phyloP scores from a whole-genome alignment of 176 grass and related monocot genomes.

The Bolboschoenus planiculmis region DNA sequence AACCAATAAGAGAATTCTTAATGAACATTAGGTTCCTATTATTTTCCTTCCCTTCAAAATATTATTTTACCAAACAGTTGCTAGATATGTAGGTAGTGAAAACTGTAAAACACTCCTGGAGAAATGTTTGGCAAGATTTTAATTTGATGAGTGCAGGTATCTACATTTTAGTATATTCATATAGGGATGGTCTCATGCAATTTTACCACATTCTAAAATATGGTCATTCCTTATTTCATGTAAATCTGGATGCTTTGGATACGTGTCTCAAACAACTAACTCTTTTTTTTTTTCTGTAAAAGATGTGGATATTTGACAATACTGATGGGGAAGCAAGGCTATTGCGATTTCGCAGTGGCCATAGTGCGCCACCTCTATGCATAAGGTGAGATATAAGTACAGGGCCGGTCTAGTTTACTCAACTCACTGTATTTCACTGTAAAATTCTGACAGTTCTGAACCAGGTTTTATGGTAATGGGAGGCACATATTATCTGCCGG shows the following conservation, averaged over 20 bases:
- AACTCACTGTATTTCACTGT: slow-evolving; percentile 7
- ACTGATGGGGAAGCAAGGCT: slow-evolving; percentile 82
- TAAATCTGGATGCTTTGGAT: not conserved
- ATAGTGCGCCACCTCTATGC: slow-evolving; percentile 89
- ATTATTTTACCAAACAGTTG: not conserved
- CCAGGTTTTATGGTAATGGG: slow-evolving; percentile 91
- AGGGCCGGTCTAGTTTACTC: not conserved
- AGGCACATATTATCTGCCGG: slow-evolving; percentile 93
- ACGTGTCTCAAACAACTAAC: not conserved
- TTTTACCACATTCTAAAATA: not conserved
- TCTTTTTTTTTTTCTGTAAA: not conserved
- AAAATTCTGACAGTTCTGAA: not conserved
- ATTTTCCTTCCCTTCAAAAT: not conserved
- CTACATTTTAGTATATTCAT: not conserved
- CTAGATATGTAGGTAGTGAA: not conserved
- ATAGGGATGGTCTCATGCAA: not conserved
- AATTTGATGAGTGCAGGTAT: not conserved
- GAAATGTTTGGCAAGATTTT: not conserved
- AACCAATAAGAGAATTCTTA: not conserved
- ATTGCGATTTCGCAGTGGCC: slow-evolving; percentile 92
- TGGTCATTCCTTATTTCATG: not conserved
- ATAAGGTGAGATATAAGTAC: slow-evolving; percentile 48
- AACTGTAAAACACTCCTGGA: not conserved
- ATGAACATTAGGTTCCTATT: not conserved
- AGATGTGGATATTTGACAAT: slow-evolving; percentile 99